A percentile compares a stretch with the other conserved stretches of the same genome.
Evolutionary conservation across 1,139 yeast species (phyloP).

Genomic region (Debaryomyces sp.): DNA sequence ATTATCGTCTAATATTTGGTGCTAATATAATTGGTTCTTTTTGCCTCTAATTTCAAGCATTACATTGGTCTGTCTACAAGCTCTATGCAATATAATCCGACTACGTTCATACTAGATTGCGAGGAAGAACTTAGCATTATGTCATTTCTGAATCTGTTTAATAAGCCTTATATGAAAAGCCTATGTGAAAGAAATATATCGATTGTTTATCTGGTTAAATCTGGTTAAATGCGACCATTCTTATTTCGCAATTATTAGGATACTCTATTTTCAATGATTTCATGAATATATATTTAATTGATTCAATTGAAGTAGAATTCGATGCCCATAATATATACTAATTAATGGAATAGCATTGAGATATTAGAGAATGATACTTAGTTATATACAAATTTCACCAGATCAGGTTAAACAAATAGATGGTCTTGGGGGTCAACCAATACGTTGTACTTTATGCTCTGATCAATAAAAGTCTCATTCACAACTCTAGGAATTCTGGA

Average conservation of each 20-base stretch:
- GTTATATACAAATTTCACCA: not conserved
- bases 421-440: conserved; percentile 52
- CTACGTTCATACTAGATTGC: not conserved
- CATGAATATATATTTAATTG: not conserved
- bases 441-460: conserved; percentile 37
- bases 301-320: not conserved
- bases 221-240: conserved; percentile 1
- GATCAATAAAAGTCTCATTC: conserved; percentile 40
- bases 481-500: conserved; percentile 53
- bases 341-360: too few species aligned
- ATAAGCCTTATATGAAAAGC: not conserved
- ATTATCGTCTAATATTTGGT: not conserved
- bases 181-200: not conserved
- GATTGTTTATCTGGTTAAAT: not conserved
- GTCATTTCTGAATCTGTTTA: not conserved
- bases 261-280: not conserved
- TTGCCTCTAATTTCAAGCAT: not conserved
- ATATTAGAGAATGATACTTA: not conserved
- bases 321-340: too few species aligned
- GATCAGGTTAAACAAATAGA: conserved; percentile 16
- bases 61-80: not conserved
- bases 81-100: not conserved
- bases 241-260: not conserved
- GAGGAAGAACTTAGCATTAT: too few species aligned
- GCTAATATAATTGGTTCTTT: not conserved